These are phyloP conservation scores for Saccharomycopsis javanensis DNA, from an alignment of 805 yeast genomes.

Conservation along the genomic window DNA sequence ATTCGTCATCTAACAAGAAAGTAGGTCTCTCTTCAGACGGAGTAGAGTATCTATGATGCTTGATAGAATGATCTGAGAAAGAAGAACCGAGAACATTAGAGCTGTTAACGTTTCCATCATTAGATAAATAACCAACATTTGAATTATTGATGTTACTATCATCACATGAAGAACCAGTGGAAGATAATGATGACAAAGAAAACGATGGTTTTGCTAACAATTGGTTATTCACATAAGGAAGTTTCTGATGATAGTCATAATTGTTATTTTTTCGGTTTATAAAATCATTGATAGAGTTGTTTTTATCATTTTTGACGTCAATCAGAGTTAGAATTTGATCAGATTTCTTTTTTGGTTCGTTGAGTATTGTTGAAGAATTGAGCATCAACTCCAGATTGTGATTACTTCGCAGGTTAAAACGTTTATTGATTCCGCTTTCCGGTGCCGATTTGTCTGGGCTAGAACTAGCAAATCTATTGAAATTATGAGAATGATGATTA, in stretches of 20 bases:
- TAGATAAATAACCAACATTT: neutral
- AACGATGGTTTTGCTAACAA: neutral
- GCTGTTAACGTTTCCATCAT: neutral
- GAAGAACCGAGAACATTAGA: neutral
- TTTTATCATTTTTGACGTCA: neutral
- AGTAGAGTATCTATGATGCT: neutral
- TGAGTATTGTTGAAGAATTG: neutral
- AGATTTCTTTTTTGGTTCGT: neutral
- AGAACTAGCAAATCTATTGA: neutral
- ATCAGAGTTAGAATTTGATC: neutral
- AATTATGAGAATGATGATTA: constrained; percentile 14
- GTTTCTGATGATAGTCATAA: neutral
- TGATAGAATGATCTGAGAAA: neutral
- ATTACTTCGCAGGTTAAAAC: neutral
- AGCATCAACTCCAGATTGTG: neutral
- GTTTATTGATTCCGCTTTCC: neutral
- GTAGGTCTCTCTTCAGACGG: neutral
- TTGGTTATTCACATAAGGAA: neutral
- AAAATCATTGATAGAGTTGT: neutral
- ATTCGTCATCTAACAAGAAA: neutral
- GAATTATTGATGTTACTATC: neutral
- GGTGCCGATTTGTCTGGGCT: neutral
- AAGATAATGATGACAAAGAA: too few relatives aligned
- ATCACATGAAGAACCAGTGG: neutral
- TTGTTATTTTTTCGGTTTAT: neutral